phyloP scores from a whole-genome alignment of 345 rosid species.

The Eucalyptus sp. region DNA sequence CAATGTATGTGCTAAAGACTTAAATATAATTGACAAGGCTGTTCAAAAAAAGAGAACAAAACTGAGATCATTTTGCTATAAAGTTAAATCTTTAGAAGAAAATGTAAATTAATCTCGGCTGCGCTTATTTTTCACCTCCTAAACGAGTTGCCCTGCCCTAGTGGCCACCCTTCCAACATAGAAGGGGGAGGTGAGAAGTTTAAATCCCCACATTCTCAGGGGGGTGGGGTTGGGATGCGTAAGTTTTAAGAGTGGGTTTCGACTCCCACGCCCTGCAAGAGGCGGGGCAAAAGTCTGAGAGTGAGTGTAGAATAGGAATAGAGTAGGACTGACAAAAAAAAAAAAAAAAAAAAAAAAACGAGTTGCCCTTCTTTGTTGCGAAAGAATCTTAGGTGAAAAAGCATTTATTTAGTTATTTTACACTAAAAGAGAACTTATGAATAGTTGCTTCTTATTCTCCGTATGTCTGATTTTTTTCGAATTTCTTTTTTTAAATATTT shows the following conservation, averaged over 20 bases:
- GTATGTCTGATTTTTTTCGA: not conserved
- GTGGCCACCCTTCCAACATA: too few relatives aligned
- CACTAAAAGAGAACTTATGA: not conserved
- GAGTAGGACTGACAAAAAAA: too few relatives aligned
- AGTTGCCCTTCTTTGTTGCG: not conserved
- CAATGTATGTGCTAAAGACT: not conserved
- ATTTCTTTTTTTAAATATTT: not conserved
- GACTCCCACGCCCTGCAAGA: too few relatives aligned
- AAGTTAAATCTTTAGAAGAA: not conserved
- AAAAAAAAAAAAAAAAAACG: too few relatives aligned
- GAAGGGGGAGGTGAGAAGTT: too few relatives aligned
- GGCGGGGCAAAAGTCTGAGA: too few relatives aligned
- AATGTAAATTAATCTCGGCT: not conserved
- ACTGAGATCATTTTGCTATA: not conserved
- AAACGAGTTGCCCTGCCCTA: not conserved
- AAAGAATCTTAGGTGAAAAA: not conserved
- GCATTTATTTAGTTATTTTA: not conserved
- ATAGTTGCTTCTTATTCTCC: not conserved
- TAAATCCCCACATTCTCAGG: too few relatives aligned
- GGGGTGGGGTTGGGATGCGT: too few relatives aligned
- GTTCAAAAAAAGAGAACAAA: not conserved
- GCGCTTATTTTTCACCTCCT: not conserved
- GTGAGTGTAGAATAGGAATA: too few relatives aligned
- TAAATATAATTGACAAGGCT: not conserved
- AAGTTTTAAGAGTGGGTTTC: too few relatives aligned